Evolutionary conservation across 139 green algal species (phyloP), one percentile per base, ranked within the genome.

Genomic region (Desmodesmus armatus): DNA sequence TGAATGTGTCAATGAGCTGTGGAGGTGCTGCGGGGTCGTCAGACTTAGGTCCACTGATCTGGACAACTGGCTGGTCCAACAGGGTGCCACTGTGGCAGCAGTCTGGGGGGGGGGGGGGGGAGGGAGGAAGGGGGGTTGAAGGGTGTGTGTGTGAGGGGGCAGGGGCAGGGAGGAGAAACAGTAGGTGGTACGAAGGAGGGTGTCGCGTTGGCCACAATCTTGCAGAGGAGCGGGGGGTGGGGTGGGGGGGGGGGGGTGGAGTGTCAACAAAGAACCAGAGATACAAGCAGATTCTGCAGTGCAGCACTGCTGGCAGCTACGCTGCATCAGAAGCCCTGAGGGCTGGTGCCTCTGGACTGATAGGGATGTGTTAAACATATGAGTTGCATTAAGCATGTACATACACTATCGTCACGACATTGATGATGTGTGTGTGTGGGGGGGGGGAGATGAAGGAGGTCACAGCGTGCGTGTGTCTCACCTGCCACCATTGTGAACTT

Each of bases 21-120:
- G 78, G 41, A 2, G 58, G 78, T 17, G 78, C 29, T 23, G n/a
- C 60, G 15, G 78, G 55, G 53, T 74, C 78, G 23, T 76, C 58
- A 6, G 62, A 44, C 60, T 74, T 84, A 15, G 58, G 78, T 21
- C 80, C 72, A 7, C 53, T 63, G 25, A 73, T 75, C 40, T 69
- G 19, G 9, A 63, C 78, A 27, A 55, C 33, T 21, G 78, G 78
- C 69, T 83, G 37, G 23, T 87, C 88, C 63, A 91, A 41, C 69
- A 88, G 41, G 1, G 65, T 78, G 60, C 87, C 92, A 58, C 84
- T 91, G 89, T 96, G 94, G 90, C 94, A 96, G 86, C 91, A 96
- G 87, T 96, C 93, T 55, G 90, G 33, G 40, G 15, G 49, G 9
- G 53, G 62, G 27, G 19, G 60, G 65, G 19, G 65, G 65, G 65